phyloP scores from a whole-genome alignment of 768 basidiomycete species.

The Pleurotus platypus region DNA sequence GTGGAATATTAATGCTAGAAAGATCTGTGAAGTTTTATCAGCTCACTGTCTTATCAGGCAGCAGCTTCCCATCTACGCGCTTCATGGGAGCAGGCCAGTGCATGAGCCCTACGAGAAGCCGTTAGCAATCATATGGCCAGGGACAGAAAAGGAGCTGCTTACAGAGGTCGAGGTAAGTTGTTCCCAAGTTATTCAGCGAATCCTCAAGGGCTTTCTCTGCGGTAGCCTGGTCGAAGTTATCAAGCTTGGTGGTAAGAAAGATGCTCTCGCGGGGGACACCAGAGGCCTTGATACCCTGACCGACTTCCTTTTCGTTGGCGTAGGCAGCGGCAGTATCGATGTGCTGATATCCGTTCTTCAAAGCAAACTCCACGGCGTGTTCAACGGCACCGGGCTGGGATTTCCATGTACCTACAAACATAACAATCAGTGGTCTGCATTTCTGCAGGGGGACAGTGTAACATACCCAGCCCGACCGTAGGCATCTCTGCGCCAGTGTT shows the following conservation, averaged over 20 bases:
- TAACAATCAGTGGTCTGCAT: too few species aligned
- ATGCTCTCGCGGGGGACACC: slow-evolving; percentile 4
- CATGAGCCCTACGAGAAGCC: slow-evolving; percentile 52
- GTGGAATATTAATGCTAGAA: neutral
- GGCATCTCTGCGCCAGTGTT: slow-evolving; percentile 81
- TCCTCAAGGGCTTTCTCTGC: slow-evolving; percentile 60
- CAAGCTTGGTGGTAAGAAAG: slow-evolving; percentile 78
- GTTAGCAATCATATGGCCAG: neutral
- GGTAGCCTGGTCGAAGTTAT: slow-evolving; percentile 57
- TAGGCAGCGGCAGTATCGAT: slow-evolving; percentile 72
- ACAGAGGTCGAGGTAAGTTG: slow-evolving; percentile 81
- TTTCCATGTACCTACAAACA: slow-evolving; percentile 68
- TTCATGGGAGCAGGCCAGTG: slow-evolving; percentile 64
- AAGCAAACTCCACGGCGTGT: slow-evolving; percentile 69
- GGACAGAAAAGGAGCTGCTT: slow-evolving; percentile 16
- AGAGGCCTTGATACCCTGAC: slow-evolving; percentile 2
- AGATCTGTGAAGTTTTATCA: neutral
- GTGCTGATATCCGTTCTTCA: slow-evolving; percentile 71
- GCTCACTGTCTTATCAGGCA: slow-evolving; percentile 5
- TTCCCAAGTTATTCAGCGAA: slow-evolving; percentile 67
- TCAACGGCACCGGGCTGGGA: slow-evolving; percentile 67
- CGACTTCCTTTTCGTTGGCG: slow-evolving; percentile 9
- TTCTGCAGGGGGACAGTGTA: too few species aligned
- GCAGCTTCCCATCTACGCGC: slow-evolving; percentile 1
- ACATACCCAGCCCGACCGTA: slow-evolving; percentile 59